Base-by-base conservation (phyloP, 2,329 filamentous ascomycete genomes). In the Xylaria sp. region DNA sequence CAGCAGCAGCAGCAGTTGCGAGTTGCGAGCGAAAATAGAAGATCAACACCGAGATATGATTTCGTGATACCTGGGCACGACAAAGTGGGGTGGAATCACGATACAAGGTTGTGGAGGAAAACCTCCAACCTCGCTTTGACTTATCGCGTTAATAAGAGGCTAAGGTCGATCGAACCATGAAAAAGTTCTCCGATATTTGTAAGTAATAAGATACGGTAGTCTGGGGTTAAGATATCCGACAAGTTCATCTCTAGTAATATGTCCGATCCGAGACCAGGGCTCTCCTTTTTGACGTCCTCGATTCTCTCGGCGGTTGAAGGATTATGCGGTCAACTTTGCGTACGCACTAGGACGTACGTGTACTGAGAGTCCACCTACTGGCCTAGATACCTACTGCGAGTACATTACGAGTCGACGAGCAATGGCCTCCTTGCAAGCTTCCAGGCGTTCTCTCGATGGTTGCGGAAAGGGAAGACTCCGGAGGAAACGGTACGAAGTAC, bases 61-160 rank as follows among this genome's bases (percentile, higher is more conserved):
- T 51, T 47, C 34, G 20, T 44, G 48, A 54, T 48, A 52, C 51
- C 40, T 57, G 39, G 39, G 19, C 29, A 49, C 44, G 55, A 49
- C 53, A 41, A 56, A 50, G 55, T 48, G 50, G 52, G 45, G 46
- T 57, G 24, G 39, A 43, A 56, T 55, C 39, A 45, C 51, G 24
- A 58, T 50, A 45, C 58, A 41, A 56, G 52, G 38, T 47, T 58
- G 38, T 48, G 50, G 54, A 48, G 57, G 43, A 44, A 39, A 51
- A 42, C 24, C 42, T 34, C 29, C 29, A 34, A 34, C 29, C 29
- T 34, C 29, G 11, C 29, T 13, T 34, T 34, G 24, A 26, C 24
- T 26, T n/a, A n/a, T n/a, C n/a, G 29, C 16, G 9, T 7, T 34
- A 13, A 11, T 34, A 7, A 7, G 29, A 13, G 29, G 29, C 29